Percentiles rank a stretch among this genome's conserved stretches.
Evolutionary conservation across 441 rosid species (phyloP).

Genomic region (Populus hybrid): DNA sequence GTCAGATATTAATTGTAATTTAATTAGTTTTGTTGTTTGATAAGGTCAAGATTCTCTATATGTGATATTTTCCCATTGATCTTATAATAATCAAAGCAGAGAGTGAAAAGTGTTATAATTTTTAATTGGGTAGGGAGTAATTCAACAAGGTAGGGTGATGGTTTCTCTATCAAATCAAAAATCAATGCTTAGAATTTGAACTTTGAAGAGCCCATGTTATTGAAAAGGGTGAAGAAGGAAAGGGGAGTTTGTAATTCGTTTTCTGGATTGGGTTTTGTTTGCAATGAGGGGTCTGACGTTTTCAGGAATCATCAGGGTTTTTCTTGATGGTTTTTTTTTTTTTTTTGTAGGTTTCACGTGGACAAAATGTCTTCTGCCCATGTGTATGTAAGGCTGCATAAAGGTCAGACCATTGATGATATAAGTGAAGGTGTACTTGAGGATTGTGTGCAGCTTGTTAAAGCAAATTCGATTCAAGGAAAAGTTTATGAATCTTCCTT

Average conservation of each 20-base stretch:
- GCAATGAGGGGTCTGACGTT: neutral
- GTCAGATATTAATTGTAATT: neutral
- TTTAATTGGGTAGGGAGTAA: neutral
- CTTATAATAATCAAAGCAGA: neutral
- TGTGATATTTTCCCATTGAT: too few relatives aligned
- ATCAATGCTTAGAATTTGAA: neutral
- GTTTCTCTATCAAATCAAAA: neutral
- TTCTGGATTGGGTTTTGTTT: neutral
- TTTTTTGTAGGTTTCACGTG: slow-evolving; percentile 81
- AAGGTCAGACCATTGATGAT: slow-evolving; percentile 81
- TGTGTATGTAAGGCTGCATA: slow-evolving; percentile 86
- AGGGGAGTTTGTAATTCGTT: neutral
- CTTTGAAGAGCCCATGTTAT: neutral
- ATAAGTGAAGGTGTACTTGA: slow-evolving; percentile 81
- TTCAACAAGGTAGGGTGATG: too few relatives aligned
- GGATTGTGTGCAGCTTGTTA: slow-evolving; percentile 97
- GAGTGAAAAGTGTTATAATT: neutral
- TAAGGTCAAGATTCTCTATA: too few relatives aligned
- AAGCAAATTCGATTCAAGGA: slow-evolving; percentile 98
- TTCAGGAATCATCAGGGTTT: neutral
- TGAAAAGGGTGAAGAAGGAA: neutral
- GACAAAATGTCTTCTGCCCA: slow-evolving; percentile 99
- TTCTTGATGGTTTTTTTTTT: neutral
- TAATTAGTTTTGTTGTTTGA: neutral
- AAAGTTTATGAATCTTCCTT: neutral